A percentile compares a stretch with the other conserved stretches of the same genome.
These are phyloP conservation scores for Saturnispora quitensis DNA, from an alignment of 805 yeast genomes.

Conservation along the genomic window DNA sequence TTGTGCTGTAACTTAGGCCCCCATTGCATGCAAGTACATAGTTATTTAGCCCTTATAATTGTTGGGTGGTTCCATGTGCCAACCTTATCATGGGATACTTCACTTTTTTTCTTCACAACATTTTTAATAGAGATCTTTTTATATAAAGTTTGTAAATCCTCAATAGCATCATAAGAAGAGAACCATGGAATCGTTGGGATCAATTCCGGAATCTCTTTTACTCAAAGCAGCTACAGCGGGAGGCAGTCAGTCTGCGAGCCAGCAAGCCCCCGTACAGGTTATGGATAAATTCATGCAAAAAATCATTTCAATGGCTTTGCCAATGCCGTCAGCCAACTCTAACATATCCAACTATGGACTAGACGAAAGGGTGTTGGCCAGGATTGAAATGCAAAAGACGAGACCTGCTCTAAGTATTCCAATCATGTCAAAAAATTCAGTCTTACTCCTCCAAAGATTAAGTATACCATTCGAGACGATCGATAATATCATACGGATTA, in stretches of 20 bases:
- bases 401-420: conserved; percentile 67
- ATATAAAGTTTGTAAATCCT: background rate
- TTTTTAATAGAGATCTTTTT: background rate
- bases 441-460: conserved; percentile 51
- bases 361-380: conserved; percentile 31
- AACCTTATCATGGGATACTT: background rate
- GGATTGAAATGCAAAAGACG: conserved; percentile 51
- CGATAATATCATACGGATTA: conserved; percentile 45
- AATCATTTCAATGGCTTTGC: conserved; percentile 62
- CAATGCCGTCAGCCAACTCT: conserved; percentile 36
- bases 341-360: conserved; percentile 34
- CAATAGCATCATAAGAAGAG: background rate
- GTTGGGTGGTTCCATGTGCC: background rate
- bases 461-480: conserved; percentile 52
- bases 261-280: background rate
- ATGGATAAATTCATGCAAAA: conserved; percentile 63
- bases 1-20: too few species aligned
- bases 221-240: background rate
- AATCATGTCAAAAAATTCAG: conserved; percentile 58
- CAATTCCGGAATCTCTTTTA: background rate
- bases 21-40: background rate
- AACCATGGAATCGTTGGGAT: background rate
- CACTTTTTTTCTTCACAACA: background rate
- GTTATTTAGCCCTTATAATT: background rate
- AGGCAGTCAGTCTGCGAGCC: background rate